Evolutionary conservation across 257 asterid genomes (phyloP), one percentile per base, ranked within the genome.

Genomic region (Thymus mandschuricus): DNA sequence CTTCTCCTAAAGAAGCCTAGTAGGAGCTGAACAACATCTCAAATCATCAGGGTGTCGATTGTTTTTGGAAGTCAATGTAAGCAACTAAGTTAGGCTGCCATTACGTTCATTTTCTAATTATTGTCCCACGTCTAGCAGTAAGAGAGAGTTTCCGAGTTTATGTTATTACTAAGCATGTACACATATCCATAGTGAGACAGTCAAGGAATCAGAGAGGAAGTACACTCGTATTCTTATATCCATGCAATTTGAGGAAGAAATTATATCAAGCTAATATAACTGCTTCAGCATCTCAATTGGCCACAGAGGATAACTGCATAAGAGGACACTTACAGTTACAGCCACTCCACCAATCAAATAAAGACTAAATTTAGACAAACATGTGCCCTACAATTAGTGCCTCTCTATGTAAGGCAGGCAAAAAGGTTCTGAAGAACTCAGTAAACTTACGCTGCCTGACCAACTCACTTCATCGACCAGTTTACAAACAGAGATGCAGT

Each of bases 161-260:
- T 52, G 21, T 21, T 21, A 21, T 21, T 21, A 21, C 21, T 21
- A 21, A 33, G 64, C 30, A 33, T 60, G 66, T 60, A 9, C 12
- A 72, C 55, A 72, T n/a, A 44, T 50, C 57, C 63, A 72, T 1
- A 11, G 34, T 62, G 64, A 63, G 27, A 64, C 41, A 8, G 12
- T 41, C 33, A 31, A 43, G 63, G 64, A 71, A 10, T 50, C 15
- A n/a, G 59, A 69, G 34, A 35, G 71, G 49, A 1, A 15, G 28
- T 67, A 10, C 12, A 67, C 15, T 9, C 7, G 4, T 51, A 34
- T 67, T 67, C 49, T 12, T 9, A 15, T 35, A 6, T 33, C 38
- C 60, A 49, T 58, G 60, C 41, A 43, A 40, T 60, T 6, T 59
- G 10, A 44, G 75, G 59, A 70, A 34, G 34, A 30, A 69, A 59